Percentiles rank a stretch among this genome's conserved stretches.
Conservation (phyloP, 148 eudicot genomes). For the Camellia granthamiana region DNA sequence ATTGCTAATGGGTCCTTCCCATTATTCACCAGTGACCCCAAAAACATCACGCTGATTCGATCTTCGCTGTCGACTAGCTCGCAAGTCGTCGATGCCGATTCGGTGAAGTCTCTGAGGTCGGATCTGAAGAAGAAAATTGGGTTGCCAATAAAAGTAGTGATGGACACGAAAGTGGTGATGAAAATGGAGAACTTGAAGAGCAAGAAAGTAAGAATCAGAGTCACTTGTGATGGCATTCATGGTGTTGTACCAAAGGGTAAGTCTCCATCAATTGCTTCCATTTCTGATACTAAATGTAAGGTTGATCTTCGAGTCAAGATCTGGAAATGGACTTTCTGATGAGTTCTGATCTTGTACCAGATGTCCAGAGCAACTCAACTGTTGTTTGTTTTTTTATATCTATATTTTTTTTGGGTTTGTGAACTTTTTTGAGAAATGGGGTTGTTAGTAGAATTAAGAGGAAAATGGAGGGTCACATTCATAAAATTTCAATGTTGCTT, state of each 20-base stretch:
- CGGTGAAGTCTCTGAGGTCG: conserved; percentile 34
- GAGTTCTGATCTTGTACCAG: too few relatives aligned
- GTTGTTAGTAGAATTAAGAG: conserved; percentile 10
- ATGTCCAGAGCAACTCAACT: background rate
- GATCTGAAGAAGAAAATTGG: conserved; percentile 60
- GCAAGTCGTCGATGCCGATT: conserved; percentile 44
- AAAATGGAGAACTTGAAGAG: conserved; percentile 59
- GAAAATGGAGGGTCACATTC: conserved; percentile 7
- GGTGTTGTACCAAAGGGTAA: conserved; percentile 56
- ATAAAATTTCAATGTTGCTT: background rate
- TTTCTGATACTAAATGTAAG: conserved; percentile 66
- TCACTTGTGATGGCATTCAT: conserved; percentile 60
- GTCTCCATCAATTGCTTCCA: conserved; percentile 33
- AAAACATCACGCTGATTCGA: conserved; percentile 35
- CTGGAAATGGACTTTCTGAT: conserved; percentile 81
- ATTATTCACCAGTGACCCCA: conserved; percentile 39
- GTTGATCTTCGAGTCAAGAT: conserved; percentile 94
- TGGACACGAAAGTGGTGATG: conserved; percentile 60
- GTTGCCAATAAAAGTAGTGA: conserved; percentile 43
- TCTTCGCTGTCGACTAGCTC: conserved; percentile 27
- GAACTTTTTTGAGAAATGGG: conserved; percentile 20
- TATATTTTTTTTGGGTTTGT: conserved; percentile 14
- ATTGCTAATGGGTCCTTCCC: conserved; percentile 53
- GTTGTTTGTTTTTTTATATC: background rate
- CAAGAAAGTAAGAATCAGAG: conserved; percentile 62